These are phyloP conservation scores for Termitomyces sp. DNA, from an alignment of 768 basidiomycete genomes.

Conservation along the genomic window DNA sequence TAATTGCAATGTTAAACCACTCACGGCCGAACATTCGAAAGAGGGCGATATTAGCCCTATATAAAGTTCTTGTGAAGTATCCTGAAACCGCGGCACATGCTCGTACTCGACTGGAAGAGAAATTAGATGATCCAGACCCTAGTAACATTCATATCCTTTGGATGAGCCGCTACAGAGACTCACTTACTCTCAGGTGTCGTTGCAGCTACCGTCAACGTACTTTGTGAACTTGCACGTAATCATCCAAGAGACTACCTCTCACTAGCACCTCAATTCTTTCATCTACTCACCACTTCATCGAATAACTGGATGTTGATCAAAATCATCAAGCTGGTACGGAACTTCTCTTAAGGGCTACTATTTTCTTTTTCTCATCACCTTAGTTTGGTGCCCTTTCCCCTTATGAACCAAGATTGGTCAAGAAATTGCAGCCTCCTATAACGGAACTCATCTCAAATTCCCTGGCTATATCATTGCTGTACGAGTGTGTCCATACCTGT, in stretches of 20 bases:
- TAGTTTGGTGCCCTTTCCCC: conserved; percentile 94
- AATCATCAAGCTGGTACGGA: conserved; percentile 83
- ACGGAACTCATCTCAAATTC: conserved; percentile 95
- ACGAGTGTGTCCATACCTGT: conserved; percentile 98
- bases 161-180: neutral
- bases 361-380: conserved; percentile 3
- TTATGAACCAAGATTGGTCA: conserved; percentile 87
- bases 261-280: conserved; percentile 90
- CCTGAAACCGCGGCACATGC: conserved; percentile 71
- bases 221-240: conserved; percentile 85
- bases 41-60: conserved; percentile 80
- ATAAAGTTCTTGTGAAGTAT: conserved; percentile 75
- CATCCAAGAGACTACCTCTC: conserved; percentile 79
- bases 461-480: conserved; percentile 89
- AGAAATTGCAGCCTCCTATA: conserved; percentile 90
- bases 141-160: conserved; percentile 31
- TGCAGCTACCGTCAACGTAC: conserved; percentile 89
- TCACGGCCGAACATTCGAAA: conserved; percentile 87
- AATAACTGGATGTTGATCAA: conserved; percentile 99
- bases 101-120: conserved; percentile 70
- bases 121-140: conserved; percentile 72
- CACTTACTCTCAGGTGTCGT: conserved; percentile 61
- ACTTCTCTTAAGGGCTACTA: neutral
- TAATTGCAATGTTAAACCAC: conserved; percentile 84
- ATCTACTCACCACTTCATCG: conserved; percentile 85